Percentiles rank a stretch among this genome's conserved stretches.
Conservation (phyloP, 78 protist genomes). For the Fonticula alba region DNA sequence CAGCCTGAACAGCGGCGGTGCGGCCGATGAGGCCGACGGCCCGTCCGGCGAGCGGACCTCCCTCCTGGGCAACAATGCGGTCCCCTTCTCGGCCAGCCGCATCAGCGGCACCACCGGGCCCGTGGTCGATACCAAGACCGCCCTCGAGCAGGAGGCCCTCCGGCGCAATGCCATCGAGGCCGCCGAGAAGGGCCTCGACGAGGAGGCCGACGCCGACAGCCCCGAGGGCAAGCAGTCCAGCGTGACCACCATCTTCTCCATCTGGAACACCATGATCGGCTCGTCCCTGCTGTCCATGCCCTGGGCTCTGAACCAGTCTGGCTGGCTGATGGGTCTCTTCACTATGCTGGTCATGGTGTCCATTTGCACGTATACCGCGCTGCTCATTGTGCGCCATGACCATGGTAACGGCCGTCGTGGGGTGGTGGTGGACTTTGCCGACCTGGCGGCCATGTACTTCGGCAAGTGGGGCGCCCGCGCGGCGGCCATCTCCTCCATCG, state of each 20-base stretch:
- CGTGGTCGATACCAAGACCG: no score
- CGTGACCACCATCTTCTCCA: conserved; percentile 8
- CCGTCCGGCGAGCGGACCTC: no score
- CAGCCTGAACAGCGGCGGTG: no score
- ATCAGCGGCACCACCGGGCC: no score
- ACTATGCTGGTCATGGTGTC: neutral
- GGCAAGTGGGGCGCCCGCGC: neutral
- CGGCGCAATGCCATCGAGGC: no score
- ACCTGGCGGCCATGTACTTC: neutral
- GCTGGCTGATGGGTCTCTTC: conserved; percentile 3
- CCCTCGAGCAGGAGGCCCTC: no score
- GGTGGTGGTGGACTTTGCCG: conserved; percentile 13
- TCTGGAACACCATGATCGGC: conserved; percentile 35
- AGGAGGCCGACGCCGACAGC: no score
- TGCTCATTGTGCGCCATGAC: neutral
- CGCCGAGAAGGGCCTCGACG: no score
- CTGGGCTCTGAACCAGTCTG: conserved; percentile 26
- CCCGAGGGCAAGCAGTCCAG: no score
- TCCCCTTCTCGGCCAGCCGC: no score
- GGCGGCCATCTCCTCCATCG: neutral
- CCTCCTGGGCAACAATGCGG: no score
- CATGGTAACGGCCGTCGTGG: neutral
- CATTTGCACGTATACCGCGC: conserved; percentile 11
- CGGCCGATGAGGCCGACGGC: no score
- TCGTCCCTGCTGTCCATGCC: conserved; percentile 24